Conservation (phyloP, 768 basidiomycete species). For the Suillus discolor region DNA sequence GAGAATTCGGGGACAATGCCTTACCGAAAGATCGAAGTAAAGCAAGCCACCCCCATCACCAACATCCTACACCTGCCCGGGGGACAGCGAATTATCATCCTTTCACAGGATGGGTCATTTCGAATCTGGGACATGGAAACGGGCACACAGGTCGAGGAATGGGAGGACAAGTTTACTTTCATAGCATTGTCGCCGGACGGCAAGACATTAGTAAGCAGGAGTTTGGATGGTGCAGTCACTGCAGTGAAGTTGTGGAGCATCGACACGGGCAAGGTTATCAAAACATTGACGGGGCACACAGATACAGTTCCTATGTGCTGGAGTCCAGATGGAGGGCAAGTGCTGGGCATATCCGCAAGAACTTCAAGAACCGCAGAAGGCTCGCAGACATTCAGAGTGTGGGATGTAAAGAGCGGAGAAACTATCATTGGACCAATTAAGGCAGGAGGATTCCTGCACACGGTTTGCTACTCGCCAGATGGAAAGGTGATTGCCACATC, state of each 20-base stretch:
- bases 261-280: not conserved
- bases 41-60: fast-evolving
- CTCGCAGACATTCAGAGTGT: not conserved
- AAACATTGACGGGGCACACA: not conserved
- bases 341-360: not conserved
- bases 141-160: not conserved
- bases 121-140: not conserved
- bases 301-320: not conserved
- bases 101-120: not conserved
- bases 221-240: not conserved
- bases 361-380: too few relatives aligned
- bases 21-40: not conserved
- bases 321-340: not conserved
- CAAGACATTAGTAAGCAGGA: not conserved
- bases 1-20: not conserved
- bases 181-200: not conserved
- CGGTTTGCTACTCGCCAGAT: not conserved
- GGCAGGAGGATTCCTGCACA: not conserved
- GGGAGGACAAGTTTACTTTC: not conserved
- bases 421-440: not conserved
- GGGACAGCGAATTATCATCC: not conserved
- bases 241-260: not conserved
- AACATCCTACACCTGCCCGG: not conserved
- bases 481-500: not conserved
- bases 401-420: not conserved